A percentile compares a stretch with the other conserved stretches of the same genome.
phyloP scores from a whole-genome alignment of 805 yeast genomes.

The Lipomyces starkeyi region DNA sequence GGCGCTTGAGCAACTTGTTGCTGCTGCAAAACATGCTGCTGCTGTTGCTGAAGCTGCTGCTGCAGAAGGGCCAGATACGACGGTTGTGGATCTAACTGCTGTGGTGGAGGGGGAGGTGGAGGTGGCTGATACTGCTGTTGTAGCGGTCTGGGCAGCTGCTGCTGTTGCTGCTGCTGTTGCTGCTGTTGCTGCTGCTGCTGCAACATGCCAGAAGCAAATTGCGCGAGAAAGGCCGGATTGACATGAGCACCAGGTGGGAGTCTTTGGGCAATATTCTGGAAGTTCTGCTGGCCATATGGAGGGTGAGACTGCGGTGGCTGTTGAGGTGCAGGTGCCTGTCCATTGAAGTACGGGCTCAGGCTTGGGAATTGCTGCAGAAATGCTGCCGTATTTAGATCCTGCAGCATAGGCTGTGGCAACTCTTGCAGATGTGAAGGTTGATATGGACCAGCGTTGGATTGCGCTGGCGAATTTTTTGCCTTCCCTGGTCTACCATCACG shows the following conservation, averaged over 20 bases:
- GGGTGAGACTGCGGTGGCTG: constrained; percentile 7
- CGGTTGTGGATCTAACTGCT: constrained; percentile 4
- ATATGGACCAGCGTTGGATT: neutral
- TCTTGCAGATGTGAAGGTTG: constrained; percentile 11
- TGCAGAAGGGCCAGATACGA: constrained; percentile 15
- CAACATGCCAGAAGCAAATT: constrained; percentile 14
- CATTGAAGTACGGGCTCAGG: neutral
- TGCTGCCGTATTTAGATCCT: constrained; percentile 3
- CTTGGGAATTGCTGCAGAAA: constrained; percentile 16
- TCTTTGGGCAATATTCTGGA: constrained; percentile 20
- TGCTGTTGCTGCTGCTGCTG: constrained; percentile 7
- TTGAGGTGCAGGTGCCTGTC: constrained; percentile 6
- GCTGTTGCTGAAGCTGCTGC: constrained; percentile 24
- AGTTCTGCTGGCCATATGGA: constrained; percentile 4
- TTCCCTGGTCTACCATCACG: constrained; percentile 4
- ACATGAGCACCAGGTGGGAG: constrained; percentile 36
- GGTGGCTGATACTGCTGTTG: constrained; percentile 14
- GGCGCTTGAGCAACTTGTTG: constrained; percentile 16
- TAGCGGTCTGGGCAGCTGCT: constrained; percentile 6
- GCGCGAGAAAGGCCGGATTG: constrained; percentile 36
- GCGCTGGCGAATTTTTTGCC: neutral
- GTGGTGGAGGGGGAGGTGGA: constrained; percentile 8
- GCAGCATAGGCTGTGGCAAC: neutral
- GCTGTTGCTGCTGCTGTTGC: constrained; percentile 8
- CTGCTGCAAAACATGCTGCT: constrained; percentile 16